Base-by-base conservation (phyloP, 345 rosid species). In the Bruguiera gymnorhiza region DNA sequence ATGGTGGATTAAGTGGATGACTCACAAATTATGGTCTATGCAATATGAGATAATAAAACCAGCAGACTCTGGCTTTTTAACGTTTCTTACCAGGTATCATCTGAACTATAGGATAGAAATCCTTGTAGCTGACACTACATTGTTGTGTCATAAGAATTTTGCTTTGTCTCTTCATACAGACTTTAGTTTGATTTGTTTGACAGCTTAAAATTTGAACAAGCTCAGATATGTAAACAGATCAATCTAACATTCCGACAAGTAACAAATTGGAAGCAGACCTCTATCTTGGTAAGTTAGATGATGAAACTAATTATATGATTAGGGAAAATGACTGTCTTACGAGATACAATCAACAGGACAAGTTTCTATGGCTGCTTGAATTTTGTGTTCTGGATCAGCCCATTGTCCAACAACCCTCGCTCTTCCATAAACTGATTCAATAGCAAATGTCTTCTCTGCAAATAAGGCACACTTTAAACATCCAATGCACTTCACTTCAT, bases 351-450 rank as follows among this genome's bases (percentile, higher is more conserved):
- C 94, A 31, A 94, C 82, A 1, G 97, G 96, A 36, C 98, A 91
- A 8, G 93, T 70, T 51, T 88, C 89, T 0, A 94, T 91, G 20
- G 98, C 94, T 20, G 88, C 86, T 37, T 75, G 78, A 79, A 94
- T 88, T 75, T 83, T 89, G 75, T 80, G 37, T 68, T 86, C 89
- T 37, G 96, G 86, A 73, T 94, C 97, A 71, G 97, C 98, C 98
- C 98, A 91, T 68, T 91, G 98, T 36, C 89, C 96, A 9, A 94
- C 95, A 30, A 87, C 97, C 60, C 98, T 80, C 0, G 98, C 98
- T 80, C 97, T 88, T 10, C 98, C 98, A 4, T 84, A 83, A 16
- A 79, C 77, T 0, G 89, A 80, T 78, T 94, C 97, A 2, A 94
- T 83, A 6, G 97, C 97, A 66, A 94, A 94, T 0, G 97, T 91